Conservation (phyloP, 768 basidiomycete genomes). For the Lentinus tigrinus region DNA sequence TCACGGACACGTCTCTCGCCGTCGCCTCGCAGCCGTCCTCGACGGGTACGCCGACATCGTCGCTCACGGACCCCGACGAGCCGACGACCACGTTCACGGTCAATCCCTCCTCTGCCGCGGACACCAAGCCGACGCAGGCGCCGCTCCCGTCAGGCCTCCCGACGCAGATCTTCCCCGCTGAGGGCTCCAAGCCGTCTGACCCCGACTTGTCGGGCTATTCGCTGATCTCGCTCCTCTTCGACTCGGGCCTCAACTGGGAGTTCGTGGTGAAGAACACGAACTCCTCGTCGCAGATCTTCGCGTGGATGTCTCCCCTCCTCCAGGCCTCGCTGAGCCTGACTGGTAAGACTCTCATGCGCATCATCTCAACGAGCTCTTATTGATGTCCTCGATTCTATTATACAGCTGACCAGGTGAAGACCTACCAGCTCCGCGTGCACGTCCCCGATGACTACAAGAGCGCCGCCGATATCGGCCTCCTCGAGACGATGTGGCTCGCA, state of each 20-base stretch:
- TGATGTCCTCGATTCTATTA: slow-evolving; percentile 19
- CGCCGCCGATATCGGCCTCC: slow-evolving; percentile 42
- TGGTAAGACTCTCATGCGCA: slow-evolving; percentile 34
- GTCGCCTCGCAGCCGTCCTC: slow-evolving; percentile 21
- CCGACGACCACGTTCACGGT: slow-evolving; percentile 32
- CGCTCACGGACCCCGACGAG: slow-evolving; percentile 38
- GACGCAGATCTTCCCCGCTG: slow-evolving; percentile 51
- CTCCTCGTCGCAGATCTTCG: slow-evolving; percentile 77
- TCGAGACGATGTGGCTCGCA: slow-evolving; percentile 71
- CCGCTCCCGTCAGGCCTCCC: slow-evolving; percentile 62
- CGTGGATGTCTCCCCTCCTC: slow-evolving; percentile 57
- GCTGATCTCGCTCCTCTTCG: slow-evolving; percentile 67
- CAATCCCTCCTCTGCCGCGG: slow-evolving; percentile 12
- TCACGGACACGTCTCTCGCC: slow-evolving; percentile 36
- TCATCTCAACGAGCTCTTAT: too few relatives aligned
- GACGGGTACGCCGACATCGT: slow-evolving; percentile 7
- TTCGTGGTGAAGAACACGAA: slow-evolving; percentile 60
- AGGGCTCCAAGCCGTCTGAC: slow-evolving; percentile 17
- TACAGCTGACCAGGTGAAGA: slow-evolving; percentile 38
- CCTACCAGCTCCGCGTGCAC: slow-evolving; percentile 67
- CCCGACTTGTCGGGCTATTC: slow-evolving; percentile 39
- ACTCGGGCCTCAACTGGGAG: slow-evolving; percentile 57
- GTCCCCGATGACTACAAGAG: slow-evolving; percentile 57
- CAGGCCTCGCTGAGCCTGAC: slow-evolving; percentile 43
- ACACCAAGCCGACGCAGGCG: slow-evolving; percentile 27